Evolutionary conservation across 2,329 filamentous ascomycete genomes (phyloP).

Genomic region (Trichoderma oligosporum): DNA sequence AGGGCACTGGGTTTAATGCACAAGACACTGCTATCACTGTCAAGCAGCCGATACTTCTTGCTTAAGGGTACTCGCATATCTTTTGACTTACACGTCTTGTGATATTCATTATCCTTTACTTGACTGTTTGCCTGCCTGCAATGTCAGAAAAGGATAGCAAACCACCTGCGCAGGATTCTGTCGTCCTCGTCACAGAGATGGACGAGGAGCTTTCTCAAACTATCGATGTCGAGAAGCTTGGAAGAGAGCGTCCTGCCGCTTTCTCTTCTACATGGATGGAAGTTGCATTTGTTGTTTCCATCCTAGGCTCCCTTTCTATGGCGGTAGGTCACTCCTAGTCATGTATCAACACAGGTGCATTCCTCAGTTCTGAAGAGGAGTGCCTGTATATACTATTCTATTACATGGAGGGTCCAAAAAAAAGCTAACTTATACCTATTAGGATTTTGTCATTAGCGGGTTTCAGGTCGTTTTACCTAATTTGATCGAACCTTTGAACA

Average conservation of each 20-base stretch:
- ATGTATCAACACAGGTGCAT: constrained; percentile 13
- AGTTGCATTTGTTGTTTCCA: constrained; percentile 55
- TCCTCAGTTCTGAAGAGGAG: neutral
- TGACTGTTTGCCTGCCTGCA: neutral
- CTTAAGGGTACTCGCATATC: neutral
- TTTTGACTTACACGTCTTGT: neutral
- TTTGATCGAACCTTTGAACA: constrained; percentile 57
- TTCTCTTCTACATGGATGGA: constrained; percentile 53
- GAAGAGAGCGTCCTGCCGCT: constrained; percentile 53
- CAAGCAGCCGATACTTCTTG: neutral
- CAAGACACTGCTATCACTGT: neutral
- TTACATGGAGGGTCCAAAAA: neutral
- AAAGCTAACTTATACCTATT: constrained; percentile 2
- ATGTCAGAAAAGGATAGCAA: constrained; percentile 16
- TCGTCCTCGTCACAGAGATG: constrained; percentile 18
- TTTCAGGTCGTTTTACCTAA: constrained; percentile 68
- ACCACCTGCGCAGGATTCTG: constrained; percentile 12
- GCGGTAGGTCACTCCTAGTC: constrained; percentile 39
- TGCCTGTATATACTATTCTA: neutral
- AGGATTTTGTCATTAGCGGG: constrained; percentile 71
- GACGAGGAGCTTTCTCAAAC: constrained; percentile 20
- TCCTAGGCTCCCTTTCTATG: constrained; percentile 57
- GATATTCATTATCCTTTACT: neutral
- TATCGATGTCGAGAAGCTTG: constrained; percentile 51
- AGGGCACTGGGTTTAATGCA: neutral